phyloP scores from a whole-genome alignment of 306 rosid species.

The Vachellia collinsii region DNA sequence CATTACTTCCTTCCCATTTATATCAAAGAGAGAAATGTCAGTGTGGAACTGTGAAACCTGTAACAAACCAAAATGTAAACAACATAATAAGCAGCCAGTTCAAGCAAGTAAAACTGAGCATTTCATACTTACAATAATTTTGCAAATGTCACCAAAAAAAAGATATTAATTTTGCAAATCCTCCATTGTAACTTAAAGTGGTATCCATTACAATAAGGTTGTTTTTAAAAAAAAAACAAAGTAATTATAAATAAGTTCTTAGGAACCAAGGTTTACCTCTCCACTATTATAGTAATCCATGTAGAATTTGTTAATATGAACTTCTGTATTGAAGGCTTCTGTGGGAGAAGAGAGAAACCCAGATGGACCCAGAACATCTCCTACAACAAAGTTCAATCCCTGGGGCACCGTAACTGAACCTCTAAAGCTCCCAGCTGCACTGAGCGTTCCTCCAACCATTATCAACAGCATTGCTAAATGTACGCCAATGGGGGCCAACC shows the following conservation, averaged over 20 bases:
- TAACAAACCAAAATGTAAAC: conserved; percentile 16
- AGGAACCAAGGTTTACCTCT: conserved; percentile 62
- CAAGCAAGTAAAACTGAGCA: conserved; percentile 10
- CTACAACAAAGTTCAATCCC: conserved; percentile 89
- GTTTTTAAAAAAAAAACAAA: not conserved
- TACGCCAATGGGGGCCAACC: conserved; percentile 95
- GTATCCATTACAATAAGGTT: not conserved
- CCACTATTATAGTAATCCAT: conserved; percentile 92
- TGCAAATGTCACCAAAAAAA: not conserved
- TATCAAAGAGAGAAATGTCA: conserved; percentile 75
- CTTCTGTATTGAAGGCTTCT: conserved; percentile 82
- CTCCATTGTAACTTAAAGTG: not conserved
- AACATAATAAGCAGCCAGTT: not conserved
- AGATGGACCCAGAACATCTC: conserved; percentile 82
- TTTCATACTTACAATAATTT: conserved; percentile 7
- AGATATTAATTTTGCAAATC: conserved; percentile 15
- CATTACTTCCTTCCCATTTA: conserved; percentile 86
- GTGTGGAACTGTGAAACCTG: conserved; percentile 91
- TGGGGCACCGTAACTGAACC: conserved; percentile 99
- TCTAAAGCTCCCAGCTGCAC: conserved; percentile 93
- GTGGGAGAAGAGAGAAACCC: conserved; percentile 87
- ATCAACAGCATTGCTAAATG: conserved; percentile 87
- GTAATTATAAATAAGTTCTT: not conserved
- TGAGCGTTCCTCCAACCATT: conserved; percentile 92
- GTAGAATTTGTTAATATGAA: conserved; percentile 90